A percentile compares a stretch with the other conserved stretches of the same genome.
Evolutionary conservation across 306 rosid species (phyloP).

Genomic region (Trifolium dubium): DNA sequence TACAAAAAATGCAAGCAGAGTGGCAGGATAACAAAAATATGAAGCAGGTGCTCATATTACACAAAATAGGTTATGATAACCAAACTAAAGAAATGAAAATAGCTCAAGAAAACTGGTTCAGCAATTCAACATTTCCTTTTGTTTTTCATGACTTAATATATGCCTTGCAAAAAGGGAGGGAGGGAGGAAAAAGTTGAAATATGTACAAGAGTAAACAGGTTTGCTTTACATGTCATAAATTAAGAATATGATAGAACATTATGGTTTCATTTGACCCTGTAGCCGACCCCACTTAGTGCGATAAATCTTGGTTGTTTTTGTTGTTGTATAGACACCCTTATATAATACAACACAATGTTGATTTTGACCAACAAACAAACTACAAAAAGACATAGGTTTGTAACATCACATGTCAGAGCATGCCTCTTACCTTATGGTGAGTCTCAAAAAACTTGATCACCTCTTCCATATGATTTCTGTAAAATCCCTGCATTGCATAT

Average conservation of each 20-base stretch:
- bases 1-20: constrained; percentile 17
- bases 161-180: constrained; percentile 4
- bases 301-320: too few species aligned
- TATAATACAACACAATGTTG: not conserved
- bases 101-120: constrained; percentile 9
- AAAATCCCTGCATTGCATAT: constrained; percentile 79
- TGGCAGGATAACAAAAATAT: constrained; percentile 24
- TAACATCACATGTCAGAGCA: not conserved
- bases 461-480: constrained; percentile 99
- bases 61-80: constrained; percentile 13
- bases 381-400: not conserved
- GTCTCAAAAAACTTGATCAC: constrained; percentile 97
- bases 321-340: too few species aligned
- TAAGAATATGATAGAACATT: not conserved
- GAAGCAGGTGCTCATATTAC: constrained; percentile 1
- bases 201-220: constrained; percentile 3
- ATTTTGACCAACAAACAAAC: not conserved
- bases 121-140: constrained; percentile 13
- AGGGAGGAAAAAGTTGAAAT: not conserved
- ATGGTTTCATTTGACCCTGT: too few species aligned
- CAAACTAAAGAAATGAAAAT: constrained; percentile 19
- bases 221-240: not conserved
- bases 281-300: too few species aligned
- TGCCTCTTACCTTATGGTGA: constrained; percentile 77
- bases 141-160: not conserved